Base-by-base conservation (phyloP, 257 asterid species). In the Avicennia marina region DNA sequence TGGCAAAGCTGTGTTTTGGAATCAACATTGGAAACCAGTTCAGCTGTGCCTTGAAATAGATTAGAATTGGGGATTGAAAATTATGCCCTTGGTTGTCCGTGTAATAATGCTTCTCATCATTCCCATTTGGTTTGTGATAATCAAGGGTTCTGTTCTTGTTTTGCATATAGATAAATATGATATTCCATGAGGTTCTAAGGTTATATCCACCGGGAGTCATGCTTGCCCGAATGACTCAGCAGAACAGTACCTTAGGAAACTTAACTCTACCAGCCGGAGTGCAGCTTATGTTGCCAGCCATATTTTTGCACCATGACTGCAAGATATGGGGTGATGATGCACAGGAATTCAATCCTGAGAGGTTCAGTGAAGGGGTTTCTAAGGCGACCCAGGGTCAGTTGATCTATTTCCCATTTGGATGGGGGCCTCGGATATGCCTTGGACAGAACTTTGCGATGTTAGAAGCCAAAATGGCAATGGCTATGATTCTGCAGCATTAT, bases 371-470 rank as follows among this genome's bases (percentile, higher is more conserved):
- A 18, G 86, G 89, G 11, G 67, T 67, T 6, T 16, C 36, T 0
- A 73, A 72, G 58, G 86, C 79, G 13, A 73, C 78, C 2, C 27
- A 60, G 4, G 81, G 74, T 0, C 63, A 60, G 7, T 40, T 39
- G 45, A 12, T 24, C 0, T 73, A 68, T 9, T 60, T 73, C 44
- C 89, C 94, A 0, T 84, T 84, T 15, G 75, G 84, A 0, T 53
- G 69, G 70, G 93, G 84, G 3, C 86, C 84, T 15, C 70, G 86
- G 20, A 48, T 78, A 1, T 83, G 93, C 77, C 66, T 80, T 7
- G 82, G 80, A 0, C 93, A 80, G 44, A 83, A 55, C 41, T 78
- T 83, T 11, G 84, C 86, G 0, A 45, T 81, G 72, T 38, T 76
- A 32, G 84, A 80, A 60, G 85, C 93, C 0, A 83, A 78, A 68